phyloP scores from a whole-genome alignment of 2,329 filamentous ascomycete genomes.

The Aspergillus clavatus region DNA sequence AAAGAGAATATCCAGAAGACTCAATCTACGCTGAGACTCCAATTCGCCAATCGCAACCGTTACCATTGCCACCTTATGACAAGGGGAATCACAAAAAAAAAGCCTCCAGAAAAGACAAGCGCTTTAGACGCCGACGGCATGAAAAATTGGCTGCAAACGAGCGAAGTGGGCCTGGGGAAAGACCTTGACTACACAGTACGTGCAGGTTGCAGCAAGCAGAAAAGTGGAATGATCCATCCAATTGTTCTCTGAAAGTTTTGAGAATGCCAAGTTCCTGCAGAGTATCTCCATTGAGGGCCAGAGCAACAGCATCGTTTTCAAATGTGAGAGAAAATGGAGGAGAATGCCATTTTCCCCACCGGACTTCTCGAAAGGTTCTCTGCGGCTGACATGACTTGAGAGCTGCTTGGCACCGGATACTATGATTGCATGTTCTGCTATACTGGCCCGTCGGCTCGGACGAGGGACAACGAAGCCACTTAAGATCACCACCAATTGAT shows the following conservation, averaged over 20 bases:
- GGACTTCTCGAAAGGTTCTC: slow-evolving; percentile 1
- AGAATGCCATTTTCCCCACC: neutral
- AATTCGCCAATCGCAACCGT: slow-evolving; percentile 13
- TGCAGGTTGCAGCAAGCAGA: slow-evolving; percentile 6
- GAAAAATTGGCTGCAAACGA: slow-evolving; percentile 9
- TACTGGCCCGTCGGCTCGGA: slow-evolving; percentile 10
- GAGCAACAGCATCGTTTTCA: neutral
- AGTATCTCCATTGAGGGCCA: too few relatives aligned
- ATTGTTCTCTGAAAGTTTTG: neutral
- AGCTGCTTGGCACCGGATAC: slow-evolving; percentile 5
- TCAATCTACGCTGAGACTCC: slow-evolving; percentile 1
- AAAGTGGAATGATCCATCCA: neutral
- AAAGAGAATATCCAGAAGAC: slow-evolving; percentile 2
- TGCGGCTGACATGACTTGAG: slow-evolving; percentile 15
- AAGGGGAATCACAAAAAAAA: slow-evolving; percentile 11
- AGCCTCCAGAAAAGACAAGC: slow-evolving; percentile 22
- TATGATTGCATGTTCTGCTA: slow-evolving; percentile 7
- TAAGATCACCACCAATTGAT: slow-evolving; percentile 7
- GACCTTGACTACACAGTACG: slow-evolving; percentile 1
- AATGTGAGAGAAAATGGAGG: neutral
- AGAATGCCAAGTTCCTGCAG: neutral
- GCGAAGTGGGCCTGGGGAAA: slow-evolving; percentile 7
- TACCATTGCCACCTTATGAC: neutral
- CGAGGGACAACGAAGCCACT: slow-evolving; percentile 12
- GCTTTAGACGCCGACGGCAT: slow-evolving; percentile 29